These are phyloP conservation scores for Fusarium kyushuense DNA, from an alignment of 2,329 filamentous ascomycete species.

Conservation along the genomic window DNA sequence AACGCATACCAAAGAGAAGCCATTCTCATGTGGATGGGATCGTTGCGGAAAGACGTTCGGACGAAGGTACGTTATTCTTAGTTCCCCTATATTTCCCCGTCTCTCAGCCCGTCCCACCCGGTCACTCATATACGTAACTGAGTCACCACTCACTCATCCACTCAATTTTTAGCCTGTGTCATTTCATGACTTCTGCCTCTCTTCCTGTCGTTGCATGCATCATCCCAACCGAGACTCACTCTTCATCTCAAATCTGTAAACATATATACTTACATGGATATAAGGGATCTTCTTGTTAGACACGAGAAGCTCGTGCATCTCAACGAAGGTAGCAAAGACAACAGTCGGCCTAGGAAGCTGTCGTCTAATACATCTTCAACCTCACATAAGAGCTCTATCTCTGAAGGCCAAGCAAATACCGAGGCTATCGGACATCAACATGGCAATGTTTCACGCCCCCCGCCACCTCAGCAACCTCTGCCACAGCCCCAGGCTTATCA, in stretches of 20 bases:
- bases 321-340: constrained; percentile 69
- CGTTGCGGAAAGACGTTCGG: constrained; percentile 73
- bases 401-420: constrained; percentile 61
- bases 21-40: constrained; percentile 70
- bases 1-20: constrained; percentile 74
- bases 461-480: constrained; percentile 46
- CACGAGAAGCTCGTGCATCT: constrained; percentile 75
- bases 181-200: constrained; percentile 2
- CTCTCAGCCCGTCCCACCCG: constrained; percentile 34
- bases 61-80: constrained; percentile 64
- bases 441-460: constrained; percentile 42
- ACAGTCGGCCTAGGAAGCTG: constrained; percentile 63
- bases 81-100: constrained; percentile 39
- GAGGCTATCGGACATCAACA: constrained; percentile 61
- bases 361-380: constrained; percentile 59
- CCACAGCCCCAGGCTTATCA: constrained; percentile 54
- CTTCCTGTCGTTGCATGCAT: constrained; percentile 1
- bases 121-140: constrained; percentile 26
- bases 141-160: constrained; percentile 32
- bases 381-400: constrained; percentile 60
- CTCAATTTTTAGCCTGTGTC: constrained; percentile 21
- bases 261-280: constrained; percentile 67
- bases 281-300: constrained; percentile 72
- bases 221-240: constrained; percentile 6
- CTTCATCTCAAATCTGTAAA: constrained; percentile 2